Evolutionary conservation across 2,329 filamentous ascomycete species (phyloP).

Genomic region (Trichoderma sp.): DNA sequence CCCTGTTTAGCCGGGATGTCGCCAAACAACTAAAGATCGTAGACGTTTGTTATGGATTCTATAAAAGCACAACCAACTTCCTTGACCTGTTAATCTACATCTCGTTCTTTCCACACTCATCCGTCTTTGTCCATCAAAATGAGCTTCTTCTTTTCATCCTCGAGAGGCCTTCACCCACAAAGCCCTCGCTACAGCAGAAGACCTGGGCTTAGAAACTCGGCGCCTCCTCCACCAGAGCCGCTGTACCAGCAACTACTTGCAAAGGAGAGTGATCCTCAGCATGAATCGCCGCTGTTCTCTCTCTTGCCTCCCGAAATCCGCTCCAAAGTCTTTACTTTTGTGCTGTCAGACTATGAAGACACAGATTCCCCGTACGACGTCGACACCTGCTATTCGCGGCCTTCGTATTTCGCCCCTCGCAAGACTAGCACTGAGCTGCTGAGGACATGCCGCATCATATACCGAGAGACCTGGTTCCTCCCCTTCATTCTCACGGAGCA

Average conservation of each 20-base stretch:
- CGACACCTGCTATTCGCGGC: conserved; percentile 43
- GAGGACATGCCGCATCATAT: conserved; percentile 45
- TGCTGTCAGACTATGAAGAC: conserved; percentile 44
- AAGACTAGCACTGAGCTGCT: conserved; percentile 43
- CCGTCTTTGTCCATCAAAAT: neutral
- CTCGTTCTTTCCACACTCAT: neutral
- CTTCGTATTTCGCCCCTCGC: conserved; percentile 43
- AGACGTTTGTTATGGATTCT: neutral
- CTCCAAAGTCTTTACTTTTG: conserved; percentile 47
- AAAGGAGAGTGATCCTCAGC: conserved; percentile 24
- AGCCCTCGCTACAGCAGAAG: neutral
- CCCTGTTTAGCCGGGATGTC: neutral
- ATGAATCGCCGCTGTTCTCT: conserved; percentile 37
- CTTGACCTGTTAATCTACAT: neutral
- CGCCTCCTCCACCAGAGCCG: neutral
- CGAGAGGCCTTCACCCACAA: neutral
- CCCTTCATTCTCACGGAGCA: conserved; percentile 45
- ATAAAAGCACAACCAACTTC: neutral
- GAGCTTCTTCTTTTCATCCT: neutral
- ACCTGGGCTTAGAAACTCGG: neutral
- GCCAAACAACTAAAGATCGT: neutral
- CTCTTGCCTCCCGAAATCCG: conserved; percentile 52
- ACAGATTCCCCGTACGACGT: conserved; percentile 32
- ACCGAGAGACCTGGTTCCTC: conserved; percentile 46
- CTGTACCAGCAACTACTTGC: conserved; percentile 16